phyloP scores from a whole-genome alignment of 1,284 basidiomycete genomes.

The Pseudozyma thailandica region DNA sequence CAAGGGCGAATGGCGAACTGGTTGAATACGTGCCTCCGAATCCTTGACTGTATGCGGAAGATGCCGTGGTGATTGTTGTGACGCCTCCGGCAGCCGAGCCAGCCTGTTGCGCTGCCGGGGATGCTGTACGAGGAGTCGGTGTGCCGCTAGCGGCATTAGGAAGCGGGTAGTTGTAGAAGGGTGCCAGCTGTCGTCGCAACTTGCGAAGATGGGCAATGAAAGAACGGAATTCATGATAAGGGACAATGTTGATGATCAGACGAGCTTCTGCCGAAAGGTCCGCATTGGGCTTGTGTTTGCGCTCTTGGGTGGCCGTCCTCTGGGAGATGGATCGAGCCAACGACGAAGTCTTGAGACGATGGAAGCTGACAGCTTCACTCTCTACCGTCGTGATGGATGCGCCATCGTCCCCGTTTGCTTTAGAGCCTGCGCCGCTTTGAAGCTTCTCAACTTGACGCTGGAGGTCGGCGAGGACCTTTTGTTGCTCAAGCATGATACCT shows the following conservation, averaged over 20 bases:
- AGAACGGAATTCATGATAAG: constrained; percentile 85
- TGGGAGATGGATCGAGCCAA: constrained; percentile 38
- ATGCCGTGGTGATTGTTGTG: constrained; percentile 35
- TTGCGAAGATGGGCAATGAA: constrained; percentile 85
- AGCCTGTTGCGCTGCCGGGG: constrained; percentile 24
- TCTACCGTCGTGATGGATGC: constrained; percentile 31
- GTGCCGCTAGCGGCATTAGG: constrained; percentile 22
- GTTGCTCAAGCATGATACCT: constrained; percentile 71
- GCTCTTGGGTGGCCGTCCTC: constrained; percentile 26
- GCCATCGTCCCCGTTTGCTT: constrained; percentile 25
- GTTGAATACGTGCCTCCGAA: constrained; percentile 15
- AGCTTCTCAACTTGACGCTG: constrained; percentile 81
- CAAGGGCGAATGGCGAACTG: constrained; percentile 54
- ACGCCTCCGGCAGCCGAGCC: neutral
- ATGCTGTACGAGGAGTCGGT: constrained; percentile 40
- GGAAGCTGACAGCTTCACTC: constrained; percentile 44
- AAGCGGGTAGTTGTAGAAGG: constrained; percentile 57
- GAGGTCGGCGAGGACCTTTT: constrained; percentile 77
- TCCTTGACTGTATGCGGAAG: constrained; percentile 43
- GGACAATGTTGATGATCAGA: constrained; percentile 70
- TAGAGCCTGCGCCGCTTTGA: constrained; percentile 19
- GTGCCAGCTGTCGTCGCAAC: constrained; percentile 71
- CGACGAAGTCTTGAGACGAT: constrained; percentile 42
- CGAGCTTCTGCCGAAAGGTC: constrained; percentile 35
- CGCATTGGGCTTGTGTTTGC: constrained; percentile 24